phyloP scores from a whole-genome alignment of 1,284 basidiomycete genomes.

The Flammula alnicola region DNA sequence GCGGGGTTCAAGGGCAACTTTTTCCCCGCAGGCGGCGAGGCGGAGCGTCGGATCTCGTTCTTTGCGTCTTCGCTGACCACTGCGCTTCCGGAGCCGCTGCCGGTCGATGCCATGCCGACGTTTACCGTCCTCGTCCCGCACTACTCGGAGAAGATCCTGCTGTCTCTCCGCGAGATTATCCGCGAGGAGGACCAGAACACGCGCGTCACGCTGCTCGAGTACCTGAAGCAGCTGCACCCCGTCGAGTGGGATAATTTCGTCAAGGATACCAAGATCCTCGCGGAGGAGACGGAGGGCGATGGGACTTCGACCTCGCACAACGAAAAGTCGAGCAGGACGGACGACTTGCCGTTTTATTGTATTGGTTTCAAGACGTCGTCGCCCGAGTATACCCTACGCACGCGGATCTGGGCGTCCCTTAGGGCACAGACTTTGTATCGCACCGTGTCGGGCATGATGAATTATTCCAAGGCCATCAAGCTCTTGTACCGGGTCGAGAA shows the following conservation, averaged over 20 bases:
- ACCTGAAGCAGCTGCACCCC: slow-evolving; percentile 98
- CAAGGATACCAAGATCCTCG: slow-evolving; percentile 99
- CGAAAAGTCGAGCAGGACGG: slow-evolving; percentile 83
- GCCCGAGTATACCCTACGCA: slow-evolving; percentile 98
- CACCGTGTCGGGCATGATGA: slow-evolving; percentile 99
- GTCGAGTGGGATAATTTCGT: slow-evolving; percentile 99
- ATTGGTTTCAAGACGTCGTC: slow-evolving; percentile 99
- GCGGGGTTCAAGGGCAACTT: slow-evolving; percentile 78
- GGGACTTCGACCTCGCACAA: slow-evolving; percentile 59
- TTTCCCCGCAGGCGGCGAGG: slow-evolving; percentile 93
- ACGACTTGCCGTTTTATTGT: slow-evolving; percentile 99
- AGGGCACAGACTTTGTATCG: slow-evolving; percentile 98
- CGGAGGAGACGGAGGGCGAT: slow-evolving; percentile 84
- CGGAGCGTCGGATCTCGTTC: slow-evolving; percentile 95
- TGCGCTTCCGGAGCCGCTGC: slow-evolving; percentile 88
- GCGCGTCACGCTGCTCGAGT: slow-evolving; percentile 93
- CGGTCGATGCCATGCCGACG: slow-evolving; percentile 96
- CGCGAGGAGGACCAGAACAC: slow-evolving; percentile 96
- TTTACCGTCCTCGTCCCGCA: slow-evolving; percentile 97
- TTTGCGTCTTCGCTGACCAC: slow-evolving; percentile 96
- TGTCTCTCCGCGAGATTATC: slow-evolving; percentile 95
- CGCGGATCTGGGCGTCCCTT: slow-evolving; percentile 98
- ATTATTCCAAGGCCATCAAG: slow-evolving; percentile 99
- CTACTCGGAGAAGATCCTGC: slow-evolving; percentile 95
- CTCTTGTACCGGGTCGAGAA: slow-evolving; percentile 99